A percentile compares a stretch with the other conserved stretches of the same genome.
phyloP scores from a whole-genome alignment of 768 basidiomycete species.

The Xerocomus potaroensis region DNA sequence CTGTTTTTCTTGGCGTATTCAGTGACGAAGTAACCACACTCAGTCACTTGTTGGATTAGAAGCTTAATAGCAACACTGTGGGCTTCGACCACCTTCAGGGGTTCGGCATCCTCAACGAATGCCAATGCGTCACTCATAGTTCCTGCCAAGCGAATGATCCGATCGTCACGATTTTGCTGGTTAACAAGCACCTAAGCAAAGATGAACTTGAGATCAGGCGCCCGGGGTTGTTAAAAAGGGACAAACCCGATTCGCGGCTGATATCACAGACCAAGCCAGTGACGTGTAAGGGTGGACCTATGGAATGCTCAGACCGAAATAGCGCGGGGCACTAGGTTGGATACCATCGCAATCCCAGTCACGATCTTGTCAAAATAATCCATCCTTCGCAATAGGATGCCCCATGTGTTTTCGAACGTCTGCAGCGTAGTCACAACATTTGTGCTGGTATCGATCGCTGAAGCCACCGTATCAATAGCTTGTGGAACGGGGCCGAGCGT shows the following conservation, averaged over 20 bases:
- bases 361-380: background rate
- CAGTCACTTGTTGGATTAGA: conserved; percentile 8
- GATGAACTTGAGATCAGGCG: background rate
- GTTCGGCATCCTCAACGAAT: conserved; percentile 1
- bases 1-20: conserved; percentile 1
- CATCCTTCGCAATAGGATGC: background rate
- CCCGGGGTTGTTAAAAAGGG: background rate
- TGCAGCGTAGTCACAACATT: background rate
- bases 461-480: background rate
- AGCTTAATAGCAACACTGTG: background rate
- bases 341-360: background rate
- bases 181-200: background rate
- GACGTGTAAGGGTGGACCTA: conserved; percentile 1
- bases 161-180: background rate
- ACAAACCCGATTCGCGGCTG: background rate
- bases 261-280: conserved; percentile 1
- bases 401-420: conserved; percentile 1
- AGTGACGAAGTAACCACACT: conserved; percentile 6
- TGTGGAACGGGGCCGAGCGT: background rate
- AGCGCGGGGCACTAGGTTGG: no score
- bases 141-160: background rate
- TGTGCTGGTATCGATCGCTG: background rate
- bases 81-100: background rate
- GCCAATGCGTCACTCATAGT: background rate
- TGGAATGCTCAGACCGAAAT: background rate